A percentile compares a stretch with the other conserved stretches of the same genome.
phyloP scores from a whole-genome alignment of 1,284 basidiomycete species.

The Limonomyces culmigenus region DNA sequence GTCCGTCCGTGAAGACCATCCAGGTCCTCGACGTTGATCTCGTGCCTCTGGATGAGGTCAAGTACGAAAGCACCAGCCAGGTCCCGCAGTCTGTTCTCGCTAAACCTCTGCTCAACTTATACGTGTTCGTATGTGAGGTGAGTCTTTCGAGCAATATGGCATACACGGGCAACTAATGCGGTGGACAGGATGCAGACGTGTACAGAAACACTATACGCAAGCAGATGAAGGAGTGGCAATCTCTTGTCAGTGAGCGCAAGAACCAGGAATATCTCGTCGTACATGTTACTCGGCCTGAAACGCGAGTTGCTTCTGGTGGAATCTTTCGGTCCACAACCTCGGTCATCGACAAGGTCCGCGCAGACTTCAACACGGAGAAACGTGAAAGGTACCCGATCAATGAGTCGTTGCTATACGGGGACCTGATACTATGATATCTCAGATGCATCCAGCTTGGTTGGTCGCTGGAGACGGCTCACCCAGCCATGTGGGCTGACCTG shows the following conservation, averaged over 20 bases:
- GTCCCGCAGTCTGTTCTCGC: slow-evolving; percentile 69
- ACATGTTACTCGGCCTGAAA: slow-evolving; percentile 62
- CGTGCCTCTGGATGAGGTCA: slow-evolving; percentile 50
- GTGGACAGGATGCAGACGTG: slow-evolving; percentile 62
- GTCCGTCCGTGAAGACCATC: slow-evolving; percentile 66
- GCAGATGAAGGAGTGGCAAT: slow-evolving; percentile 87
- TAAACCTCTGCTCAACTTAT: slow-evolving; percentile 73
- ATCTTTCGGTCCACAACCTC: slow-evolving; percentile 73
- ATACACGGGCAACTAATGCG: slow-evolving; percentile 3
- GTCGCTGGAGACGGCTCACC: slow-evolving; percentile 46
- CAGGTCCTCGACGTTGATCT: slow-evolving; percentile 72
- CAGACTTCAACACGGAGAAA: slow-evolving; percentile 87
- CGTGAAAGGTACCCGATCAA: slow-evolving; percentile 52
- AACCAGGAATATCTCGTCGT: slow-evolving; percentile 85
- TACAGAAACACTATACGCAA: slow-evolving; percentile 68
- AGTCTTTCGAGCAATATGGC: background rate
- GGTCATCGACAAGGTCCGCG: slow-evolving; percentile 80
- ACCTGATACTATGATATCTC: slow-evolving; percentile 6
- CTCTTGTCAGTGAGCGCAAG: slow-evolving; percentile 45
- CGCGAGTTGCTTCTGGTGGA: slow-evolving; percentile 36
- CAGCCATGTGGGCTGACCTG: slow-evolving; percentile 80
- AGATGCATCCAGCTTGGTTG: slow-evolving; percentile 74
- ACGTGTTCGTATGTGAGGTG: slow-evolving; percentile 80
- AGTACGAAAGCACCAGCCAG: slow-evolving; percentile 61
- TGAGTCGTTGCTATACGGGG: background rate